phyloP scores from a whole-genome alignment of 1,139 yeast genomes.

The Protomyces gravidus region DNA sequence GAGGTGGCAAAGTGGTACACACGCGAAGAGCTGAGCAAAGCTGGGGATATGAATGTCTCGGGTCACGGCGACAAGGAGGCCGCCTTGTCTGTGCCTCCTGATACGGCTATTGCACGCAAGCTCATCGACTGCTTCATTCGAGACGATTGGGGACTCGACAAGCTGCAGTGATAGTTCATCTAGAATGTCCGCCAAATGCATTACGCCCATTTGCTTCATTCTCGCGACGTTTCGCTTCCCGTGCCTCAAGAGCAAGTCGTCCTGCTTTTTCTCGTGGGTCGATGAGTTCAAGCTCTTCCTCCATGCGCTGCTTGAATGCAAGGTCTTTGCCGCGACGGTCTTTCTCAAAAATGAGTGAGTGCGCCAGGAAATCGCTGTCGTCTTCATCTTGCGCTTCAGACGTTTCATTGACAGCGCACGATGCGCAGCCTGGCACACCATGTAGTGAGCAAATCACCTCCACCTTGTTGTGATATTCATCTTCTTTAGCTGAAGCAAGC shows the following conservation, averaged over 20 bases:
- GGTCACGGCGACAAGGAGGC: conserved; percentile 34
- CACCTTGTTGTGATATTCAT: background rate
- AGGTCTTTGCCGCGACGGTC: conserved; percentile 32
- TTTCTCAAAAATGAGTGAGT: conserved; percentile 32
- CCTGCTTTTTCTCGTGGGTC: conserved; percentile 31
- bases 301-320: conserved; percentile 12
- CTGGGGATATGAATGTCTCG: conserved; percentile 47
- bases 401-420: conserved; percentile 36
- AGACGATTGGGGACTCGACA: conserved; percentile 25
- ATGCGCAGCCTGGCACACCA: conserved; percentile 35
- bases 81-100: conserved; percentile 45
- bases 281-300: conserved; percentile 29
- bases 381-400: conserved; percentile 34
- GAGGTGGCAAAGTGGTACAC: conserved; percentile 37
- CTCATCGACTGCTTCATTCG: conserved; percentile 37
- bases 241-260: background rate
- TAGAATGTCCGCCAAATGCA: background rate
- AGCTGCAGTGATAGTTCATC: conserved; percentile 2
- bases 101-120: conserved; percentile 50
- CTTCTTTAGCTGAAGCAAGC: conserved; percentile 32
- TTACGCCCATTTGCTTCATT: conserved; percentile 17
- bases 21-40: conserved; percentile 61
- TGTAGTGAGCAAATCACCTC: conserved; percentile 34
- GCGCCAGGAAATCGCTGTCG: conserved; percentile 31
- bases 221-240: background rate